Evolutionary conservation across 768 basidiomycete genomes (phyloP).

Genomic region (Auricularia heimuer): DNA sequence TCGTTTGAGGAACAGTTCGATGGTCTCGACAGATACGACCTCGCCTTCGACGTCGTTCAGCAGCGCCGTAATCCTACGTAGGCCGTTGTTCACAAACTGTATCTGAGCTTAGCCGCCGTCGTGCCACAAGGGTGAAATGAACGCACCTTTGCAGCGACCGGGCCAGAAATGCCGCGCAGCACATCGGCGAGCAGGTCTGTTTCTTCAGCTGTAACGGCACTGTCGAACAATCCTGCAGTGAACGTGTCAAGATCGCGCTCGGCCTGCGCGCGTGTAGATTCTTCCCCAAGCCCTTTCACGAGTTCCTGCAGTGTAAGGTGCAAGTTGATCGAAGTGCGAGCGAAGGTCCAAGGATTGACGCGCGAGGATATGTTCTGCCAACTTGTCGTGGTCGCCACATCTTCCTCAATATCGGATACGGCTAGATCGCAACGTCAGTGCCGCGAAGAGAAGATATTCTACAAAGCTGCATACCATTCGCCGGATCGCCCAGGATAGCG

Average conservation of each 20-base stretch:
- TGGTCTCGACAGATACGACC: conserved; percentile 4
- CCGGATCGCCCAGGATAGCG: conserved; percentile 28
- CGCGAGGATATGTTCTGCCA: conserved; percentile 56
- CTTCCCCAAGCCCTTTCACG: conserved; percentile 54
- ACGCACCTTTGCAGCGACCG: conserved; percentile 58
- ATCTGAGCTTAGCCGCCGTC: conserved; percentile 1
- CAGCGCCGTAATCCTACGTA: conserved; percentile 53
- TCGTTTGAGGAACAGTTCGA: conserved; percentile 35
- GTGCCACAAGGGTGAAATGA: background rate
- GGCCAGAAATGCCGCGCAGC: conserved; percentile 55
- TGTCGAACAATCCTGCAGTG: conserved; percentile 56
- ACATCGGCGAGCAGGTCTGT: conserved; percentile 80
- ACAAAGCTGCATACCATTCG: background rate
- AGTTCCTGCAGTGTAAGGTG: conserved; percentile 68
- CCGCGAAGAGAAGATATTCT: background rate
- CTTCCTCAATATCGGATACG: background rate
- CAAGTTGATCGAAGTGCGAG: conserved; percentile 70
- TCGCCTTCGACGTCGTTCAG: conserved; percentile 25
- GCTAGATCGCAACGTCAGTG: background rate
- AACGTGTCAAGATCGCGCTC: conserved; percentile 55
- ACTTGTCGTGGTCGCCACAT: conserved; percentile 23
- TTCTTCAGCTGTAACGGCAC: conserved; percentile 67
- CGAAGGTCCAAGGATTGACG: conserved; percentile 75
- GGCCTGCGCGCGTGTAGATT: conserved; percentile 43
- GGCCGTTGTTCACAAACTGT: conserved; percentile 68